phyloP scores from a whole-genome alignment of 2,329 filamentous ascomycete species.

The Aspergillus chevalieri region DNA sequence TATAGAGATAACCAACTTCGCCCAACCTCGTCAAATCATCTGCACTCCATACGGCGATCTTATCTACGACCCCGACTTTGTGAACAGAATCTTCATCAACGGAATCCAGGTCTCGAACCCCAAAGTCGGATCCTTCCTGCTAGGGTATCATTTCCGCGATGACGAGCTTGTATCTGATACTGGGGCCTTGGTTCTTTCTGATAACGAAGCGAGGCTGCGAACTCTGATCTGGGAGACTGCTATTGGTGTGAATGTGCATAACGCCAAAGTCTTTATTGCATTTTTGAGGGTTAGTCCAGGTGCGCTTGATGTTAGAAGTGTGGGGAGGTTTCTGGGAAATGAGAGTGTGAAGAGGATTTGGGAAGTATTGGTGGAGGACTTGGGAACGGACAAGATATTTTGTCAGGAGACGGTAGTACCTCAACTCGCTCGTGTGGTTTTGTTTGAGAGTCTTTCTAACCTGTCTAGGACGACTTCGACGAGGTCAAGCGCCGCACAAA shows the following conservation, averaged over 20 bases:
- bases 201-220: neutral
- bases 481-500: neutral
- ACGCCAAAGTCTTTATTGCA: neutral
- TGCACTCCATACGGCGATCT: neutral
- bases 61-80: neutral
- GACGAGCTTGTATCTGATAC: neutral
- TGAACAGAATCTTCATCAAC: neutral
- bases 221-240: neutral
- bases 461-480: neutral
- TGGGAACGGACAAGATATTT: neutral
- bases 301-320: neutral
- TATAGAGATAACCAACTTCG: neutral
- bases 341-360: neutral
- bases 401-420: neutral
- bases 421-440: neutral
- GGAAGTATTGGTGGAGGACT: neutral
- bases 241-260: neutral
- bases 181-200: neutral
- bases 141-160: neutral
- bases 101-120: neutral
- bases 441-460: neutral
- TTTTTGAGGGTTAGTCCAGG: neutral
- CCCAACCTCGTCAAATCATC: neutral
- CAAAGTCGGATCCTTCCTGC: neutral
- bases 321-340: neutral